Base-by-base conservation (phyloP, 2,329 filamentous ascomycete species). In the Diaporthe batatas region DNA sequence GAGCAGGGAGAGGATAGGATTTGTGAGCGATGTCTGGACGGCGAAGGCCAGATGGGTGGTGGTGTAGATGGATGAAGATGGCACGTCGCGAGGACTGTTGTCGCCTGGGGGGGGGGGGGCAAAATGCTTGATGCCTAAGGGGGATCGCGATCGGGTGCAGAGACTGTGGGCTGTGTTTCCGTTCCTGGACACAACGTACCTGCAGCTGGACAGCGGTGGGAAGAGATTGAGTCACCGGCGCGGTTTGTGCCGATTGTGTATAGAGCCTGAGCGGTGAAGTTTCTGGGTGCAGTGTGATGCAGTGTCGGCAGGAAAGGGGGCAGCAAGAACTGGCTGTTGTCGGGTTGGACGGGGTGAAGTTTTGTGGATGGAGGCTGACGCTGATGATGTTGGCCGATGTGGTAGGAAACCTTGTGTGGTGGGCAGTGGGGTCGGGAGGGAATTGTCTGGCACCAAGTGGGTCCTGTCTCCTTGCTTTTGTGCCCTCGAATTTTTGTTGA, bases 131-230 rank as follows among this genome's bases (percentile, higher is more conserved):
- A 16, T 67, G 62, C 62, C 62, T 51, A 67, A 67, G 32, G 62
- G 47, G 62, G 47, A 67, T 53, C 44, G 47, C 44, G 44, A 51
- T 67, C 62, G 47, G 58, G 58, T 25, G 58, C 39, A 64, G 62
- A 67, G 62, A 25, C n/a, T 25, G 62, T 67, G 47, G 62, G 39
- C 47, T 25, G 62, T 67, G 47, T 53, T 53, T 29, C 62, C 32
- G 47, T 51, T 39, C 62, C 47, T 53, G 62, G 62, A 67, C 21
- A 32, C n/a, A 36, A 67, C 62, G n/a, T 67, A 67, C 62, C 62
- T 67, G 62, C 62, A 67, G 47, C 62, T 67, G 62, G 12, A 67
- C 62, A 53, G 62, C 62, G 62, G 47, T 67, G 62, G 62, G 47
- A 14, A 39, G 29, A 51, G n/a, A 36, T n/a, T 67, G 62, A 67